Percentiles rank a stretch among this genome's conserved stretches.
phyloP scores from a whole-genome alignment of 116 monocot species.

The Phalaenopsis hybrid region DNA sequence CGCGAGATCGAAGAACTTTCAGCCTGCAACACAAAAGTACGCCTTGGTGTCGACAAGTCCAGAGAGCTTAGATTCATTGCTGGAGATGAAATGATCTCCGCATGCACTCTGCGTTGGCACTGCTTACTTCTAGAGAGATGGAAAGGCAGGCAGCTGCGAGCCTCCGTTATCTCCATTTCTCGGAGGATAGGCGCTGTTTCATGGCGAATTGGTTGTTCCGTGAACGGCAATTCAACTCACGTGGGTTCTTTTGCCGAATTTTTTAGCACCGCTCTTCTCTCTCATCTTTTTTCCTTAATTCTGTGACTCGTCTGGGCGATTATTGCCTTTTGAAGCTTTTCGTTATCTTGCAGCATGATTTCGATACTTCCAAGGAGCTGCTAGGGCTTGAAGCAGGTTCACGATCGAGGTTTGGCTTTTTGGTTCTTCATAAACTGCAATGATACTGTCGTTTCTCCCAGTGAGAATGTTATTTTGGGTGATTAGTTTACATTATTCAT shows the following conservation, averaged over 20 bases:
- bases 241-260: constrained; percentile 7
- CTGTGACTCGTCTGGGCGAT: neutral
- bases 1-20: no score
- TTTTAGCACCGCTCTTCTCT: neutral
- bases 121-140: constrained; percentile 8
- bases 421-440: no score
- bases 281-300: neutral
- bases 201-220: constrained; percentile 15
- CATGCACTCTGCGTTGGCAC: constrained; percentile 11
- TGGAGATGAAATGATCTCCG: constrained; percentile 13
- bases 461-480: no score
- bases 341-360: constrained; percentile 38
- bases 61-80: neutral
- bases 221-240: constrained; percentile 9
- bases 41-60: no score
- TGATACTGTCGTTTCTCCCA: no score
- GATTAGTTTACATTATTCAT: no score
- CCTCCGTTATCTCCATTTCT: neutral
- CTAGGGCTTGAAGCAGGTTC: constrained; percentile 50
- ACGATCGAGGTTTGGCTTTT: constrained; percentile 23
- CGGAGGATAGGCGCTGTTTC: constrained; percentile 6
- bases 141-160: constrained; percentile 7
- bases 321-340: neutral
- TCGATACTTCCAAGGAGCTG: constrained; percentile 40
- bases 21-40: no score